Base-by-base conservation (phyloP, 129 eudicot genomes). In the Tanacetum coccineum region DNA sequence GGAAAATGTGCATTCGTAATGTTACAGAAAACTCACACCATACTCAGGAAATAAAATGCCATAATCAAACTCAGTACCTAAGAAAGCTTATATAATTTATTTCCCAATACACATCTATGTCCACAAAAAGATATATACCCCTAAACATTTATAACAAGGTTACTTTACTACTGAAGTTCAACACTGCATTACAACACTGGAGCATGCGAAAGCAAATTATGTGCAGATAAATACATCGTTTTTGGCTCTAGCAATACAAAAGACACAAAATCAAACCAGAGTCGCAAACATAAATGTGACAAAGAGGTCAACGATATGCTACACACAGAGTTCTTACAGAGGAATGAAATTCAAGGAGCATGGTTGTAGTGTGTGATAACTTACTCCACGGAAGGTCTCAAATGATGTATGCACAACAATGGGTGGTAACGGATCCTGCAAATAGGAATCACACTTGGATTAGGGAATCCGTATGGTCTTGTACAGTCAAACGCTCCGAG, bases 401-500 rank as follows among this genome's bases (percentile, higher is more conserved):
- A 39, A 61, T 61, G 66, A n/a, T 36, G n/a, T 61, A 61, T 61
- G 50, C 48, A 61, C 66, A 61, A 39, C 40, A 9, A 61, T 36
- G 66, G 49, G 49, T n/a, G 39, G 36, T 61, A 32, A 61, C 20
- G 30, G 22, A 59, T 14, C 44, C 9, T 59, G 44, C 64, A 61
- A 32, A 61, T 49, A 32, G 50, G 26, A 36, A 39, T 61, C 26
- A 32, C 50, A 61, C 48, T 36, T 61, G 50, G 20, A 39, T 19
- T 32, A 39, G 17, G 13, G 66, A 18, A 0, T 61, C 26, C 4
- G 66, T 61, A 61, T 17, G 66, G 13, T 61, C 66, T 61, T 61
- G 50, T 13, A 61, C 66, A 15, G 50, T 61, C 49, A 61, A 61
- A 30, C 66, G 50, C 66, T 61, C 66, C 40, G 66, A 61, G 49